These are phyloP conservation scores for Paraurostyla sp. DNA, from an alignment of 73 alveolate species.

Conservation along the genomic window DNA sequence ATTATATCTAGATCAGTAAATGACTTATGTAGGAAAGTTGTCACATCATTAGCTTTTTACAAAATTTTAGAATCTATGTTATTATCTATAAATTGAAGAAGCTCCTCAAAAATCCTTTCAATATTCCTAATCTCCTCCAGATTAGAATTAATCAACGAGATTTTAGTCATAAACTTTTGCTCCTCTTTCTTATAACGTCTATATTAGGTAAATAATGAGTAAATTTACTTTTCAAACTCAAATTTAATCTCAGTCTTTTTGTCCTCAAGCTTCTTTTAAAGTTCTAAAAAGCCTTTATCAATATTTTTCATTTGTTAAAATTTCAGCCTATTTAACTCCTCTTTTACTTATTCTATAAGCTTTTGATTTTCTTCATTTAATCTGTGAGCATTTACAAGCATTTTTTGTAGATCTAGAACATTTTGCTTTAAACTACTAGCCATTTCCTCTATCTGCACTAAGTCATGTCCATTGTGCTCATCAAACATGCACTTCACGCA, in stretches of 20 bases:
- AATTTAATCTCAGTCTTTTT: constrained; percentile 75
- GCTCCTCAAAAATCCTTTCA: constrained; percentile 74
- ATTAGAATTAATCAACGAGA: constrained; percentile 50
- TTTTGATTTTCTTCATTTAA: constrained; percentile 83
- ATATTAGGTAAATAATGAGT: not conserved
- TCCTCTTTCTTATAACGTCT: constrained; percentile 77
- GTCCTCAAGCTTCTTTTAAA: constrained; percentile 74
- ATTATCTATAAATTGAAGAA: constrained; percentile 65
- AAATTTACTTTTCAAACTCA: constrained; percentile 70
- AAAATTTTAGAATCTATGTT: constrained; percentile 72
- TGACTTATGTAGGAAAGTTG: constrained; percentile 77
- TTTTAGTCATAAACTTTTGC: constrained; percentile 70
- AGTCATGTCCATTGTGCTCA: constrained; percentile 90
- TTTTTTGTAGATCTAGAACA: constrained; percentile 80
- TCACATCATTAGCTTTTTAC: constrained; percentile 76
- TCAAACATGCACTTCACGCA: constrained; percentile 88
- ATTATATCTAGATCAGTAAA: constrained; percentile 77
- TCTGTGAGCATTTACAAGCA: constrained; percentile 79
- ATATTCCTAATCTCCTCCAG: constrained; percentile 71
- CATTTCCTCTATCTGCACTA: constrained; percentile 81
- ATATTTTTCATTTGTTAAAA: constrained; percentile 74
- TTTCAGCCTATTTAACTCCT: constrained; percentile 79
- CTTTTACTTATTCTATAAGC: constrained; percentile 74
- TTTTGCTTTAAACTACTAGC: constrained; percentile 75
- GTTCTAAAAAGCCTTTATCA: constrained; percentile 79